Evolutionary conservation across 73 alveolate species (phyloP), one percentile per base, ranked within the genome.

Genomic region (Paramecium biaurelia): DNA sequence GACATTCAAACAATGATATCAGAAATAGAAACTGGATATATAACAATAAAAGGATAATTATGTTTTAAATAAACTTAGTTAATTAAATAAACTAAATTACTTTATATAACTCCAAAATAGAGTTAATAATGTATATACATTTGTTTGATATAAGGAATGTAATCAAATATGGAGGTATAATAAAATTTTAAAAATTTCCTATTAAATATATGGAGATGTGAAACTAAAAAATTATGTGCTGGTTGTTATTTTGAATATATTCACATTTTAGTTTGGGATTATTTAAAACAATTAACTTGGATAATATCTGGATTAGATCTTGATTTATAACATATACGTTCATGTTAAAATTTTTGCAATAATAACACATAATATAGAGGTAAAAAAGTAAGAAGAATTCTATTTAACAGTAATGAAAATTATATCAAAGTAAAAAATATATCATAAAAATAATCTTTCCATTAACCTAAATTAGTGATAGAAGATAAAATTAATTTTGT

Each of bases 191-290:
- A 37, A 43, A 79, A 43, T 11, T 79, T 79, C 47, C 4, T 79
- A 9, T 9, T 20, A 10, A 43, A 42, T 79, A 11, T 79, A 5
- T 43, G 90, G 74, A 21, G 56, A 42, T 21, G 76, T 10, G 90
- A 79, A 34, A 23, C 35, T 43, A 42, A 11, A 7, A 79, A 45
- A 45, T 26, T 47, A 14, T 79, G 90, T 24, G 47, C 56, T 26
- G 90, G 41, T 9, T 79, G 90, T 21, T 41, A 41, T 79, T 79
- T 79, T 9, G 90, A 79, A 24, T 24, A 20, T 20, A 45, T 41
- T 12, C 74, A 79, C 12, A 45, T 79, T 4, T 79, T 79, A 20
- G 90, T 79, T 9, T 79, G 90, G 90, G 74, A 79, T 79, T 20
- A 26, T 20, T 1, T 72, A 4, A 72, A n/a, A 38, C 7, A 34